phyloP scores from a whole-genome alignment of 2,329 filamentous ascomycete species.

The Exophiala calicioides region DNA sequence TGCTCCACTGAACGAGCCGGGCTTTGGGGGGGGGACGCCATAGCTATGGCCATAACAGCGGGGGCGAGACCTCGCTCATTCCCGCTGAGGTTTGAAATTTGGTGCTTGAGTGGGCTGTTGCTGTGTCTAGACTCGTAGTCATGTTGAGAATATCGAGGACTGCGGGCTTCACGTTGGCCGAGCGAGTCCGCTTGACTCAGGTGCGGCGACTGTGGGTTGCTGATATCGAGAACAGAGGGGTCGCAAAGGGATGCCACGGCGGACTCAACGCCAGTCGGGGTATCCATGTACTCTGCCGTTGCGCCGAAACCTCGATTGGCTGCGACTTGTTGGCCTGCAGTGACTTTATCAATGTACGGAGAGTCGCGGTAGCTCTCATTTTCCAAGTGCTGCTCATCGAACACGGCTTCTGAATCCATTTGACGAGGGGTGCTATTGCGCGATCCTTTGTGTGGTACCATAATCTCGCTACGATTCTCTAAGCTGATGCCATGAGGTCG shows the following conservation, averaged over 20 bases:
- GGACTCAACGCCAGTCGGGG: constrained; percentile 74
- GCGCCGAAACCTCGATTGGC: constrained; percentile 66
- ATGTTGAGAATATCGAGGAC: constrained; percentile 21
- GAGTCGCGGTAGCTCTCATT: constrained; percentile 59
- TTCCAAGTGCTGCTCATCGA: constrained; percentile 56
- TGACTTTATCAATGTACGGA: constrained; percentile 59
- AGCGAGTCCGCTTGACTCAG: constrained; percentile 22
- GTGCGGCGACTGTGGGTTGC: constrained; percentile 17
- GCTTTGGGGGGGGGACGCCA: constrained; percentile 56
- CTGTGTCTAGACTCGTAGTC: constrained; percentile 33
- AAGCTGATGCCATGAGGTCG: constrained; percentile 56
- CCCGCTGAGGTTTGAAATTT: constrained; percentile 39
- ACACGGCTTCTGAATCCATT: constrained; percentile 45
- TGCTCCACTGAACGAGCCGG: constrained; percentile 33
- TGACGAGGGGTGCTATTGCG: constrained; percentile 21
- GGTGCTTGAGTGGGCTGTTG: constrained; percentile 51
- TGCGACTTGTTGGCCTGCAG: constrained; percentile 70
- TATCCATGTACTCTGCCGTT: constrained; percentile 76
- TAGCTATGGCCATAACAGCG: constrained; percentile 44
- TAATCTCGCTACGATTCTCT: constrained; percentile 52
- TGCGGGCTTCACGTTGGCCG: constrained; percentile 36
- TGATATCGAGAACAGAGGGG: constrained; percentile 70
- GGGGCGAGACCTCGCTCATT: constrained; percentile 41
- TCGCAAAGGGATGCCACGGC: constrained; percentile 88
- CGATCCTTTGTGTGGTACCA: constrained; percentile 42